A percentile compares a stretch with the other conserved stretches of the same genome.
Conservation (phyloP, 345 rosid species). For the Linum lewisii region DNA sequence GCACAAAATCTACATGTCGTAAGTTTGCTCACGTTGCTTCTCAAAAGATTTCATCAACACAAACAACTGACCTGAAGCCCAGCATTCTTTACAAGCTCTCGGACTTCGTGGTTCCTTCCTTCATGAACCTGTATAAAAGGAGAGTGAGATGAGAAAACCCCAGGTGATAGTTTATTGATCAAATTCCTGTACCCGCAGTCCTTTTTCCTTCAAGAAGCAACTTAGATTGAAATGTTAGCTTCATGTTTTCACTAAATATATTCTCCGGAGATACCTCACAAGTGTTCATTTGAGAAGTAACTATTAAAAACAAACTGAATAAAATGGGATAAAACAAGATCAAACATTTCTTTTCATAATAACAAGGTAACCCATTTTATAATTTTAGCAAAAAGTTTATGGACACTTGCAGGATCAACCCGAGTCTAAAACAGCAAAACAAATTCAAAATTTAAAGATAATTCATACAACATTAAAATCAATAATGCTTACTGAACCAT, state of each 20-base stretch:
- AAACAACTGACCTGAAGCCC: conserved; percentile 84
- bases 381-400: too few species aligned
- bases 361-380: too few species aligned
- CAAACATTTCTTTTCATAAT: too few species aligned
- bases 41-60: too few species aligned
- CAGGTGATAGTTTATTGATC: conserved; percentile 2
- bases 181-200: neutral
- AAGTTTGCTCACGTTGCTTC: too few species aligned
- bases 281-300: too few species aligned
- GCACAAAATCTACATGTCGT: neutral
- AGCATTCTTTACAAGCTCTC: conserved; percentile 90
- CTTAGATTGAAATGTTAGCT: too few species aligned
- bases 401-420: conserved; percentile 60
- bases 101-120: conserved; percentile 94
- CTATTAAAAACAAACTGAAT: too few species aligned
- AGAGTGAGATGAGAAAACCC: neutral
- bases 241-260: too few species aligned
- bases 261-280: too few species aligned
- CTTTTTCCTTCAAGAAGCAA: too few species aligned
- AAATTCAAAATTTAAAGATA: neutral
- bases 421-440: conserved; percentile 45
- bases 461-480: conserved; percentile 1
- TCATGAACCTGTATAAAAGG: conserved; percentile 65
- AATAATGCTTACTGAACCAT: neutral
- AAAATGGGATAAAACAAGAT: too few species aligned